These are phyloP conservation scores for Filobasidium uniguttulatum DNA, from an alignment of 1,284 basidiomycete genomes.

Conservation along the genomic window DNA sequence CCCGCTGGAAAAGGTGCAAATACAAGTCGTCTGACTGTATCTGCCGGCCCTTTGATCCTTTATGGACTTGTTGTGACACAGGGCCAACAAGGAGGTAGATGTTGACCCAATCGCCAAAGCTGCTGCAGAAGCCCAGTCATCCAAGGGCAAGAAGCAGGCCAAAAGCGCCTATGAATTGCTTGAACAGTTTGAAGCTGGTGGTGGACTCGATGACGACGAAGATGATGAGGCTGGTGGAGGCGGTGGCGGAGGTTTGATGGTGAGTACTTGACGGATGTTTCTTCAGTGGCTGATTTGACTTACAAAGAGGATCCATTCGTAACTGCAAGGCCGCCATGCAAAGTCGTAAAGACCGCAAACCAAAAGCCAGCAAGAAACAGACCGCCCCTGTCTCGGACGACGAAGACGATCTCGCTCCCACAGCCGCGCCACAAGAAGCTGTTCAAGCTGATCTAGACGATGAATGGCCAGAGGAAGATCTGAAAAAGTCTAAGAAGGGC, in stretches of 20 bases:
- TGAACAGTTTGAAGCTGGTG: conserved; percentile 39
- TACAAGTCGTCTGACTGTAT: conserved; percentile 17
- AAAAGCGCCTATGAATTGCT: conserved; percentile 26
- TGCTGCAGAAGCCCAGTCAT: conserved; percentile 41
- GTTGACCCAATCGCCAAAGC: conserved; percentile 46
- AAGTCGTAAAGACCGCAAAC: conserved; percentile 14
- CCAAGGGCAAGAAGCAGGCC: conserved; percentile 20
- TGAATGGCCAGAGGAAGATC: conserved; percentile 22
- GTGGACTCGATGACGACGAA: conserved; percentile 44
- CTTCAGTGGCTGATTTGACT: conserved; percentile 42
- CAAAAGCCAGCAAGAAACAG: conserved; percentile 22
- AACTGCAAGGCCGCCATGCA: conserved; percentile 10
- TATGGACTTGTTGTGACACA: conserved; percentile 2
- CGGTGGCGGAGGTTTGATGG: conserved; percentile 56
- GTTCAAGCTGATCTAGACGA: conserved; percentile 42
- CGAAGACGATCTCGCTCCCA: conserved; percentile 35
- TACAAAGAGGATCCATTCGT: conserved; percentile 33
- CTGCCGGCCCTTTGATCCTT: conserved; percentile 1
- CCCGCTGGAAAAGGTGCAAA: conserved; percentile 31
- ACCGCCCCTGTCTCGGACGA: conserved; percentile 13
- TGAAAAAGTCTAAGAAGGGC: conserved; percentile 36
- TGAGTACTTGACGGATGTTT: conserved; percentile 38
- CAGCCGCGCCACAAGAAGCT: conserved; percentile 61
- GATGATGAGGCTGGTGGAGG: conserved; percentile 54
- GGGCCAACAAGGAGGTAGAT: conserved; percentile 48